Percentiles rank a stretch among this genome's conserved stretches.
Evolutionary conservation across 2,329 filamentous ascomycete genomes (phyloP).

Genomic region (Microdochium bolleyi): DNA sequence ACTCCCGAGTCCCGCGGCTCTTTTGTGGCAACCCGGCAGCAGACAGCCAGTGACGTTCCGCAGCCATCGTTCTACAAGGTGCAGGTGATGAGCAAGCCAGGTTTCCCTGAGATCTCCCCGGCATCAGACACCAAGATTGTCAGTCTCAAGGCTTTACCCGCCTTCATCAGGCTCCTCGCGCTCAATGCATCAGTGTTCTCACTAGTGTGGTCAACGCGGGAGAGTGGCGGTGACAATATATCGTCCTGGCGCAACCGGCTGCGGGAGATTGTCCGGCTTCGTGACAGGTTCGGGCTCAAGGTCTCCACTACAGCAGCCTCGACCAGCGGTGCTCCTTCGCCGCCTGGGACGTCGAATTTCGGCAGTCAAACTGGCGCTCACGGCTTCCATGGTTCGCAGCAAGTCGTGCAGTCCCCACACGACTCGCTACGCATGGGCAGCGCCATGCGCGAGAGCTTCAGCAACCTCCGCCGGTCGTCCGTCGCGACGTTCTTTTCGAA

Average conservation of each 20-base stretch:
- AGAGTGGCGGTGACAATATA: constrained; percentile 67
- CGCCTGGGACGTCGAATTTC: constrained; percentile 16
- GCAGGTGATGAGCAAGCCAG: constrained; percentile 78
- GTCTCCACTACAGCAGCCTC: constrained; percentile 10
- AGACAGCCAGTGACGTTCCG: constrained; percentile 23
- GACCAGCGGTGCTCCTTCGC: constrained; percentile 9
- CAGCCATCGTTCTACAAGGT: constrained; percentile 71
- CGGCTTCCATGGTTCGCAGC: constrained; percentile 19
- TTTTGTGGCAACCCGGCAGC: constrained; percentile 52
- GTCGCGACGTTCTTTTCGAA: constrained; percentile 57
- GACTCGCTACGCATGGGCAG: constrained; percentile 32
- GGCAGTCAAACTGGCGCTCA: constrained; percentile 15
- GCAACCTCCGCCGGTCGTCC: constrained; percentile 52
- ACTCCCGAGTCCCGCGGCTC: constrained; percentile 75
- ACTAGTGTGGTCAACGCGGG: constrained; percentile 74
- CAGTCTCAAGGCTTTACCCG: constrained; percentile 70
- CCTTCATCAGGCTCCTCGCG: constrained; percentile 80
- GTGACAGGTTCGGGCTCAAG: constrained; percentile 56
- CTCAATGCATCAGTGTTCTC: constrained; percentile 93
- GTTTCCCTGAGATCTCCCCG: constrained; percentile 86
- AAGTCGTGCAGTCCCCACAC: constrained; percentile 17
- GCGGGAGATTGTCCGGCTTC: constrained; percentile 73
- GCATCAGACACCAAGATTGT: constrained; percentile 86
- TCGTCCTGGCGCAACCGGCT: constrained; percentile 86
- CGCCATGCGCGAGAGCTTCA: constrained; percentile 53